Evolutionary conservation across 108 stramenopile species (phyloP).

Genomic region (Ochromonas danica): DNA sequence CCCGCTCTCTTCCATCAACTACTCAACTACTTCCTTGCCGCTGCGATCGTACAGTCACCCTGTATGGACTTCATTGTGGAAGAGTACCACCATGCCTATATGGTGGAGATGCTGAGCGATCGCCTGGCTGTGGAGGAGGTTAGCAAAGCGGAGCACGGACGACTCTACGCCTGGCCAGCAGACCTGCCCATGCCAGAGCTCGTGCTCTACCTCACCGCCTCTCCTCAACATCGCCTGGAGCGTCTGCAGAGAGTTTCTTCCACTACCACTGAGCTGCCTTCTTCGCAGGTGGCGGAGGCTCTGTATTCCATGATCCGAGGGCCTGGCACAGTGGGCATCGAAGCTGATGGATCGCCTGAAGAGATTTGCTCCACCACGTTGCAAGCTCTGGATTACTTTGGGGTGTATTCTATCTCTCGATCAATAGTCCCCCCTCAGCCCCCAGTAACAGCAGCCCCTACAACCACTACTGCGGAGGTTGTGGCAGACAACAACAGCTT

Average conservation of each 20-base stretch:
- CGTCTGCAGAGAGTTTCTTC: too few species aligned
- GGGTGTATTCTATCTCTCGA: background rate
- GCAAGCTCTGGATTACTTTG: background rate
- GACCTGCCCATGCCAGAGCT: conserved; percentile 1
- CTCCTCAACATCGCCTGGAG: background rate
- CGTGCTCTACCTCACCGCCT: background rate
- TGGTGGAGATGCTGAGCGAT: too few species aligned
- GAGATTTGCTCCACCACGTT: background rate
- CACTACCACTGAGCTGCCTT: too few species aligned
- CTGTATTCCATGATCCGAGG: background rate
- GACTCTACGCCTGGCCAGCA: background rate
- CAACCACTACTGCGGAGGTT: background rate
- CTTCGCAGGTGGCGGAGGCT: too few species aligned
- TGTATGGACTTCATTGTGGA: too few species aligned
- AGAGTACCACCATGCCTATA: too few species aligned
- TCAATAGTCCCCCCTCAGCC: too few species aligned
- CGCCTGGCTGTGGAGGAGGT: too few species aligned
- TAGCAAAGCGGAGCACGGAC: too few species aligned
- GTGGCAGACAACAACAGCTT: background rate
- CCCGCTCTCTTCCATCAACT: too few species aligned
- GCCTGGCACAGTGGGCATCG: background rate
- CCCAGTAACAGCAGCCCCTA: background rate
- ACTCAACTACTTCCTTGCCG: too few species aligned
- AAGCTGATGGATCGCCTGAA: background rate
- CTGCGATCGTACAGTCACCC: too few species aligned